A percentile compares a stretch with the other conserved stretches of the same genome.
These are phyloP conservation scores for Penicillium sp. DNA, from an alignment of 2,329 filamentous ascomycete species.

Conservation along the genomic window DNA sequence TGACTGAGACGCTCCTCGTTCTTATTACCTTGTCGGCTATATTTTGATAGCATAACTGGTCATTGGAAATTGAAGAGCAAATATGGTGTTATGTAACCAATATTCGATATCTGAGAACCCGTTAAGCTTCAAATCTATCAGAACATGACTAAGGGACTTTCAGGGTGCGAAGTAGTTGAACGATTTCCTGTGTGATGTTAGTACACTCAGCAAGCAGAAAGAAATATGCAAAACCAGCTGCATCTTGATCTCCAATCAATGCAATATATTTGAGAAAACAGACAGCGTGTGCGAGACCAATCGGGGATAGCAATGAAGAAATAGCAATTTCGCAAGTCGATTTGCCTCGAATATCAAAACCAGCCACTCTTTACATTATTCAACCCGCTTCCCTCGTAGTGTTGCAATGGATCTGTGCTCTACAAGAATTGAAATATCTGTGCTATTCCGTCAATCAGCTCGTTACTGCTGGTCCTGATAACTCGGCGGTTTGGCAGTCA, in stretches of 20 bases:
- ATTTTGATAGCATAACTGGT: neutral
- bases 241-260: too few species aligned
- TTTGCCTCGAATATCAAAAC: neutral
- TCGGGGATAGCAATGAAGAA: neutral
- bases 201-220: too few species aligned
- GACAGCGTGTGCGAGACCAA: neutral
- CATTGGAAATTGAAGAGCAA: neutral
- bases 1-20: too few species aligned
- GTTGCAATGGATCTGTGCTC: neutral
- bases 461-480: neutral
- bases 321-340: neutral
- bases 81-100: neutral
- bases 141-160: too few species aligned
- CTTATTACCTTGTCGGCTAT: too few species aligned
- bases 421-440: neutral
- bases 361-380: neutral
- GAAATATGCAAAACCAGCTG: too few species aligned
- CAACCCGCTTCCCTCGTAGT: neutral
- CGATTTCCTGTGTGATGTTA: too few species aligned
- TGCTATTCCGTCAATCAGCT: neutral
- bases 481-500: neutral
- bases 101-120: too few species aligned
- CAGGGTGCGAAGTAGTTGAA: too few species aligned
- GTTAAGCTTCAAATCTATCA: too few species aligned
- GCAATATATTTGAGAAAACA: too few species aligned